Evolutionary conservation across 768 basidiomycete species (phyloP), one percentile per base, ranked within the genome.

Genomic region (Psilocybe cubensis): DNA sequence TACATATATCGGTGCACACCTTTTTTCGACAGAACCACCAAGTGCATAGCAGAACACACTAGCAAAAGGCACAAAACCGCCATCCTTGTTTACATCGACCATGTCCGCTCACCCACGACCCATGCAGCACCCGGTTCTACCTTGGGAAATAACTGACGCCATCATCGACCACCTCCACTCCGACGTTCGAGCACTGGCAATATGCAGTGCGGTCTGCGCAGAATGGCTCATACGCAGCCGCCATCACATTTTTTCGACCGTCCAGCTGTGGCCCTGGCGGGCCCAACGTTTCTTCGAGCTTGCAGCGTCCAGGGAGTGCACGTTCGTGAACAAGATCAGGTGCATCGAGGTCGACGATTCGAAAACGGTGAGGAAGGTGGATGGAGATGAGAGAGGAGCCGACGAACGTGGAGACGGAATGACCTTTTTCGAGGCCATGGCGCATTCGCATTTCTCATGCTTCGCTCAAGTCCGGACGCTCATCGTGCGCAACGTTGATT

Each of bases 81-180:
- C 33, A 28, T 17, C 38, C n/a, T 28, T 35, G 28, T 33, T 6
- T 29, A 4, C 18, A 20, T n/a, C 27, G 5, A 33, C 52, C 40
- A 23, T 50, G 21, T 21, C 49, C 14, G 49, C 38, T 20, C 11
- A 29, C 24, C 46, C 28, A 9, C 44, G 29, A 25, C 52, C 49
- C 1, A 46, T 28, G n/a, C 49, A 47, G 20, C 53, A 49, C 9
- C 64, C 63, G n/a, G 43, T 57, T 10, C 63, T 69, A 11, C 69
- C 70, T 9, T 64, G 55, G 55, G 74, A 75, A 59, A 63, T 75
- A 53, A 71, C 65, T n/a, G 74, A 75, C 55, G 48, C 58, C 33
- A 67, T 75, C 52, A 73, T 75, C 54, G 73, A 72, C 63, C 67
- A 71, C 52, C 66, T 74, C 11, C 66, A 66, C 38, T 33, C 48